Conservation (phyloP, 2,329 filamentous ascomycete species). For the Sordariomycetes sp. region DNA sequence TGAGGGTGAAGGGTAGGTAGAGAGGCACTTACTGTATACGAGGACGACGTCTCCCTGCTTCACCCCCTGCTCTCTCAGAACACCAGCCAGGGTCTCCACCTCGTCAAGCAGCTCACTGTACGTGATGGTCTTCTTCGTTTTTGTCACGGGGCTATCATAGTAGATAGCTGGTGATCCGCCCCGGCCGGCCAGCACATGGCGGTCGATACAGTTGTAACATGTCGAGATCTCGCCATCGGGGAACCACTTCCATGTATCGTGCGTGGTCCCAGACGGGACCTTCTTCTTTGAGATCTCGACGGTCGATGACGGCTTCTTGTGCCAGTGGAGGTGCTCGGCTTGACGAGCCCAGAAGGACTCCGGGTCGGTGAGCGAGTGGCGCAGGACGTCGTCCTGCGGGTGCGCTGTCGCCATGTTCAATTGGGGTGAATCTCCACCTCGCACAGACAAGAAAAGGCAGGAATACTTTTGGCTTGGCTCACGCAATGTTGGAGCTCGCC, state of each 20-base stretch:
- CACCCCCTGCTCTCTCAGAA: constrained; percentile 72
- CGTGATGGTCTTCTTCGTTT: constrained; percentile 58
- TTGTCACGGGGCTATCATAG: constrained; percentile 81
- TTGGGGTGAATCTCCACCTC: background rate
- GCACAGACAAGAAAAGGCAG: too few relatives aligned
- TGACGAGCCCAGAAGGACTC: constrained; percentile 67
- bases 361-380: constrained; percentile 55
- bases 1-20: background rate
- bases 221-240: constrained; percentile 81
- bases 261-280: constrained; percentile 48
- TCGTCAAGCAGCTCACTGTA: constrained; percentile 69
- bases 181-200: constrained; percentile 73
- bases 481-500: too few relatives aligned
- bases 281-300: constrained; percentile 52
- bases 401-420: constrained; percentile 13
- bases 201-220: constrained; percentile 83
- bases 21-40: constrained; percentile 57
- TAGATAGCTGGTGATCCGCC: constrained; percentile 67
- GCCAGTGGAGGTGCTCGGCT: constrained; percentile 69
- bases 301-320: constrained; percentile 57
- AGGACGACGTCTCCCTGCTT: constrained; percentile 77
- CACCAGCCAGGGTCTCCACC: constrained; percentile 72
- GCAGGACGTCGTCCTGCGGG: constrained; percentile 40
- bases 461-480: too few relatives aligned
- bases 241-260: constrained; percentile 85